These are phyloP conservation scores for Globisporangium nodosum DNA, from an alignment of 352 stramenopile genomes.

Conservation along the genomic window DNA sequence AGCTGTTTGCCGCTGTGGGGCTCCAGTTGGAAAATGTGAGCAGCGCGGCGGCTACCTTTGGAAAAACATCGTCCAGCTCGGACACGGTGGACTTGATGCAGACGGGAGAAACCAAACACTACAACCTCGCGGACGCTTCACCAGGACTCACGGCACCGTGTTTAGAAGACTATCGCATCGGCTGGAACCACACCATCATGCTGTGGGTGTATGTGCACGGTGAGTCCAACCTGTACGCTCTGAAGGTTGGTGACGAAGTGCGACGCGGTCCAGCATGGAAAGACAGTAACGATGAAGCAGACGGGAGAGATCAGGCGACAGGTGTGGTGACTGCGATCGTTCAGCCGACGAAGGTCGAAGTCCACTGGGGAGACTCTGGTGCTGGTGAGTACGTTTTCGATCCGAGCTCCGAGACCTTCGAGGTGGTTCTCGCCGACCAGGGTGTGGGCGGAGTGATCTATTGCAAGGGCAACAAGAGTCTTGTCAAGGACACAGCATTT, in stretches of 20 bases:
- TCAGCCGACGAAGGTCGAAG: constrained; percentile 32
- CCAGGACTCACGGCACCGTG: constrained; percentile 36
- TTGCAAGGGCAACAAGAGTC: constrained; percentile 60
- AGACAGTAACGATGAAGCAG: constrained; percentile 16
- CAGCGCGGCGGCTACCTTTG: neutral
- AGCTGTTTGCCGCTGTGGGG: constrained; percentile 60
- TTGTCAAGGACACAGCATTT: constrained; percentile 38
- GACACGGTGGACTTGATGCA: too few species aligned
- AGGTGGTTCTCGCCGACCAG: constrained; percentile 51
- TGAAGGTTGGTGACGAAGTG: constrained; percentile 70
- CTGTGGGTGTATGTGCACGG: constrained; percentile 61
- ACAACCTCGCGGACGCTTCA: constrained; percentile 35
- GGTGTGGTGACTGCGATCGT: constrained; percentile 48
- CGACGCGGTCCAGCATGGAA: constrained; percentile 46
- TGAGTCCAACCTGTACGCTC: constrained; percentile 34
- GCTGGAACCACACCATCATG: constrained; percentile 77
- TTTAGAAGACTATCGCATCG: constrained; percentile 22
- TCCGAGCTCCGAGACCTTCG: constrained; percentile 36
- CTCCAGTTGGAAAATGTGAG: constrained; percentile 51
- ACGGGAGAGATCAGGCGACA: constrained; percentile 9
- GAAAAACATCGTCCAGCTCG: too few species aligned
- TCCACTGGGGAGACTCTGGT: constrained; percentile 36
- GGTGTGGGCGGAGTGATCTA: constrained; percentile 59
- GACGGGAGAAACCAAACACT: neutral
- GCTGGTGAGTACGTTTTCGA: constrained; percentile 45